A percentile compares a stretch with the other conserved stretches of the same genome.
Conservation (phyloP, 2,329 filamentous ascomycete species). For the Aspergillus persii region DNA sequence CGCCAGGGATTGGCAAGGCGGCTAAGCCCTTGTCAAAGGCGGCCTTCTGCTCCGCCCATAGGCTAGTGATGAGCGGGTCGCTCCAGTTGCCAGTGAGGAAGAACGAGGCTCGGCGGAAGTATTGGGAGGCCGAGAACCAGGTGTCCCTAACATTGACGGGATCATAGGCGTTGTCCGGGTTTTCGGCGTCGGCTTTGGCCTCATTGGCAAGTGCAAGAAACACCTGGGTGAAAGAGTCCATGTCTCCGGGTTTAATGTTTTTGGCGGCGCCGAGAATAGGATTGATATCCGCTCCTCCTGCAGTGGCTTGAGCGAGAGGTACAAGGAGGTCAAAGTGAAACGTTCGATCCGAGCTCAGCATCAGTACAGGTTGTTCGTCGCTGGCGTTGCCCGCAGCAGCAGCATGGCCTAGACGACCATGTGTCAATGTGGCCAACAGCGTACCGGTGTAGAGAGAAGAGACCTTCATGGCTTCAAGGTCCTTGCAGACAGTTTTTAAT, state of each 20-base stretch:
- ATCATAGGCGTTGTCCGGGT: slow-evolving; percentile 7
- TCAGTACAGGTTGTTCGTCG: not conserved
- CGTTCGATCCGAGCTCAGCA: slow-evolving; percentile 16
- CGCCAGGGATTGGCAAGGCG: not conserved
- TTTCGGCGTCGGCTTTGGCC: slow-evolving; percentile 14
- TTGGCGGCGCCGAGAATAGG: slow-evolving; percentile 19
- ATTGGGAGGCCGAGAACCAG: slow-evolving; percentile 21
- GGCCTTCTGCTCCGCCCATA: slow-evolving; percentile 14
- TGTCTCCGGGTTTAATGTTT: slow-evolving; percentile 16
- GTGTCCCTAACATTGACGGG: not conserved
- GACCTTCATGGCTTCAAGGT: no score
- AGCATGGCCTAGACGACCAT: not conserved
- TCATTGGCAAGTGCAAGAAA: slow-evolving; percentile 4
- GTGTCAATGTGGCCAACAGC: not conserved
- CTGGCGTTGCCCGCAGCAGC: not conserved
- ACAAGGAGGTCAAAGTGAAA: slow-evolving; percentile 19
- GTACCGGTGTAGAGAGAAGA: not conserved
- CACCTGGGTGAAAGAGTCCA: slow-evolving; percentile 11
- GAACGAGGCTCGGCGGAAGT: slow-evolving; percentile 45
- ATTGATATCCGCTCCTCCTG: slow-evolving; percentile 16
- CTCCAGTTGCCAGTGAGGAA: slow-evolving; percentile 43
- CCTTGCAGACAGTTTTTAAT: no score
- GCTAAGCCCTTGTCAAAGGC: not conserved
- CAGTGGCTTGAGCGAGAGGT: slow-evolving; percentile 7
- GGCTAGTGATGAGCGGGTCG: slow-evolving; percentile 40